Conservation (phyloP, 2,329 filamentous ascomycete species). For the Aspergillus neoniger region DNA sequence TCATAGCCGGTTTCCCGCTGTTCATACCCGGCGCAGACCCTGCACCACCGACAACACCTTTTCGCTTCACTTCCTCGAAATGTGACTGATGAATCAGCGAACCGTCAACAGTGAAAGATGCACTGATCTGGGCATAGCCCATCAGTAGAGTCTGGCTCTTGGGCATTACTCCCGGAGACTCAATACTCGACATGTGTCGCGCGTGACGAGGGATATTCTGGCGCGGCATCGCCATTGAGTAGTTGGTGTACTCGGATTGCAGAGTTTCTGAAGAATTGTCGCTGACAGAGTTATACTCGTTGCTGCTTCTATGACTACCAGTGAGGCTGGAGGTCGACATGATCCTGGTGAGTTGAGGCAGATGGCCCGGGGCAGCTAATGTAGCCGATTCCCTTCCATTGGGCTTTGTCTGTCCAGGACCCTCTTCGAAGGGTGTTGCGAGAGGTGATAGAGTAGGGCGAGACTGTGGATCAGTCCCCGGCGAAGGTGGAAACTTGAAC, state of each 20-base stretch:
- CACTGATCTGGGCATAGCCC: conserved; percentile 93
- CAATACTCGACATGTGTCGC: conserved; percentile 49
- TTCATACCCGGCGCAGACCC: conserved; percentile 73
- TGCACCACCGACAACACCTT: conserved; percentile 84
- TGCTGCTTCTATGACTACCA: conserved; percentile 83
- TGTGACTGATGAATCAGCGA: conserved; percentile 85
- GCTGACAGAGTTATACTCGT: conserved; percentile 91
- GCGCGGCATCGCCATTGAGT: conserved; percentile 56
- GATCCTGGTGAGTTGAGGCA: conserved; percentile 60
- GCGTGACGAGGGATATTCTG: conserved; percentile 40
- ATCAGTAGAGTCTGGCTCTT: conserved; percentile 80
- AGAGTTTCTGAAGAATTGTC: conserved; percentile 94
- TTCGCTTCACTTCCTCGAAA: conserved; percentile 95
- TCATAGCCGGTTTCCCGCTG: conserved; percentile 53
- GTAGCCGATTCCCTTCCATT: conserved; percentile 28
- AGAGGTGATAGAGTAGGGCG: conserved; percentile 31
- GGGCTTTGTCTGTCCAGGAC: conserved; percentile 18
- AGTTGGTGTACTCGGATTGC: conserved; percentile 75
- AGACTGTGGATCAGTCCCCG: conserved; percentile 31
- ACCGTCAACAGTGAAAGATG: conserved; percentile 87
- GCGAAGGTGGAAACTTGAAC: conserved; percentile 60
- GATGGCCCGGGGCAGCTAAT: conserved; percentile 31
- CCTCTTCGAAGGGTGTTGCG: conserved; percentile 30
- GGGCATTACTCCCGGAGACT: conserved; percentile 25
- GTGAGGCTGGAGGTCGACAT: conserved; percentile 75